phyloP scores from a whole-genome alignment of 768 basidiomycete species.

The Lentinus tigrinus region DNA sequence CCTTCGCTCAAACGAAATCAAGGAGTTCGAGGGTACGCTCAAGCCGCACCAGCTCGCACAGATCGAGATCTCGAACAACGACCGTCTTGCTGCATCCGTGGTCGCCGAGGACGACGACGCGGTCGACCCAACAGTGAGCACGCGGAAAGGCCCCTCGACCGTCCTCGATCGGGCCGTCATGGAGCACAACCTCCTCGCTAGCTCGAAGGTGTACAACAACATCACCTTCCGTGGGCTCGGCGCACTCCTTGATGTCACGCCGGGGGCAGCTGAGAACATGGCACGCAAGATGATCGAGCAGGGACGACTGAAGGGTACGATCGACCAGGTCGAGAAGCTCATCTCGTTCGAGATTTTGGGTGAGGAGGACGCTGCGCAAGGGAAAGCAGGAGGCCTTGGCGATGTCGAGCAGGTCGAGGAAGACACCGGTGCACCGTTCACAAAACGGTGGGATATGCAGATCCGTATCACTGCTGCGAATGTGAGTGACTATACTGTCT shows the following conservation, averaged over 20 bases:
- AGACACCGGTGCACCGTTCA: slow-evolving; percentile 86
- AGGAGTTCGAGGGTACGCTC: slow-evolving; percentile 84
- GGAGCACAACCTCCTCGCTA: slow-evolving; percentile 97
- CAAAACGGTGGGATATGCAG: slow-evolving; percentile 94
- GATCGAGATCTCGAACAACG: slow-evolving; percentile 81
- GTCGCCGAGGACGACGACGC: slow-evolving; percentile 53
- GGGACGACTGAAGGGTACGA: slow-evolving; percentile 86
- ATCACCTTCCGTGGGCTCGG: slow-evolving; percentile 96
- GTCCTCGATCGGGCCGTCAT: slow-evolving; percentile 97
- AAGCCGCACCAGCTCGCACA: slow-evolving; percentile 94
- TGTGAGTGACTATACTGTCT: slow-evolving; percentile 42
- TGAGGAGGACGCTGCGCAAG: slow-evolving; percentile 91
- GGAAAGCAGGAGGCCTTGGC: slow-evolving; percentile 91
- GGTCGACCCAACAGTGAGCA: slow-evolving; percentile 58
- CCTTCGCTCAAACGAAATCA: slow-evolving; percentile 84
- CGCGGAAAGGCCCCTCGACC: slow-evolving; percentile 88
- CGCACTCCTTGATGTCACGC: slow-evolving; percentile 82
- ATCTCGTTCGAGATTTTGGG: slow-evolving; percentile 88
- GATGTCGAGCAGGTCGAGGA: slow-evolving; percentile 83
- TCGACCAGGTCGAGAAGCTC: slow-evolving; percentile 93
- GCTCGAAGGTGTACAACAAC: slow-evolving; percentile 96
- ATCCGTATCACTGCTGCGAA: slow-evolving; percentile 87
- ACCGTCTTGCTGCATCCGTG: slow-evolving; percentile 68
- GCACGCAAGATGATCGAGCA: slow-evolving; percentile 99
- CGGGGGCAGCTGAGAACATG: slow-evolving; percentile 95